These are phyloP conservation scores for Rhynchospora tenuis DNA, from an alignment of 176 grass and related monocot species.

Conservation along the genomic window DNA sequence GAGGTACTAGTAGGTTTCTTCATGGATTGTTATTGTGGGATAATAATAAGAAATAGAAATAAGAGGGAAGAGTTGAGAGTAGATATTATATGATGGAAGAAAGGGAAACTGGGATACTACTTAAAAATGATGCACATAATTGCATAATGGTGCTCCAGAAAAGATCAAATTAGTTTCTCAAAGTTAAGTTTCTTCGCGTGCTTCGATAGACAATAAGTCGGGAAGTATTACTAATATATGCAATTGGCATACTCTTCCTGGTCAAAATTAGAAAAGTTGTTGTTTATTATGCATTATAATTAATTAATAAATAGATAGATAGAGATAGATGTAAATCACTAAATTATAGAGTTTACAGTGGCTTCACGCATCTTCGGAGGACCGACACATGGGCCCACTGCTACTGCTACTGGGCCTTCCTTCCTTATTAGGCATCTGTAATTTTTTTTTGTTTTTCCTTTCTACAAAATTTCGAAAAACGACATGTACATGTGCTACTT, in stretches of 20 bases:
- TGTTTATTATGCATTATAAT: too few relatives aligned
- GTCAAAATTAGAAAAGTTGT: not conserved
- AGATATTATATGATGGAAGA: not conserved
- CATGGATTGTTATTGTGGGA: not conserved
- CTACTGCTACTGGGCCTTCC: not conserved
- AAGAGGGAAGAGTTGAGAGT: too few relatives aligned
- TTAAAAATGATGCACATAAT: slow-evolving; percentile 1
- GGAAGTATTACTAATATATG: not conserved
- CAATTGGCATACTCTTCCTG: not conserved
- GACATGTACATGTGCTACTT: too few relatives aligned
- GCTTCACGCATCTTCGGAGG: not conserved
- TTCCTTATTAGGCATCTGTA: too few relatives aligned
- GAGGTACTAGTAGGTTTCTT: slow-evolving; percentile 30
- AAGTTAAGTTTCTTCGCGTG: too few relatives aligned
- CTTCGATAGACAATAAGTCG: too few relatives aligned
- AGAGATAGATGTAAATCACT: too few relatives aligned
- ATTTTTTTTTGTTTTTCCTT: not conserved
- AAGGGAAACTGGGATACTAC: not conserved
- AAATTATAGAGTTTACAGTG: not conserved
- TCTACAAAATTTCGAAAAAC: too few relatives aligned
- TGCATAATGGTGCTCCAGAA: not conserved
- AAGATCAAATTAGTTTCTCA: not conserved
- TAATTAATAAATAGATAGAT: too few relatives aligned
- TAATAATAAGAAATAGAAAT: too few relatives aligned
- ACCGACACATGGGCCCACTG: not conserved